Base-by-base conservation (phyloP, 108 stramenopile species). In the Skeletonema marinoi region DNA sequence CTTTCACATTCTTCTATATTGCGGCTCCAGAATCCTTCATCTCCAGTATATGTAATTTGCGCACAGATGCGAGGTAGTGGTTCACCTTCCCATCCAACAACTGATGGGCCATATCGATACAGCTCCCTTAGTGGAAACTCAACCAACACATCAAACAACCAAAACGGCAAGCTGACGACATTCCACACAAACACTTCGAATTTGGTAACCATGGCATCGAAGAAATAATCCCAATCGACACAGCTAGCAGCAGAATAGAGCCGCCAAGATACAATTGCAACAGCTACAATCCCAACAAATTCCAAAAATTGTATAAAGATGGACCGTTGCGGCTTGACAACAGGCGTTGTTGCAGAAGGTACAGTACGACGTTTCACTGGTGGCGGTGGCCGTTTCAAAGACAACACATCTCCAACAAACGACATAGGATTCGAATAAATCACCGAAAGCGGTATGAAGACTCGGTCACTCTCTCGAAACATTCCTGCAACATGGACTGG, bases 1-100 rank as follows among this genome's bases (percentile, higher is more conserved):
- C 63, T 36, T 16, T 86, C 68, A 58, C 88, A 89, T 63, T 89
- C 87, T 19, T 81, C 83, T n/a, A 85, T 61, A 60, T 91, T 86
- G 48, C 86, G 85, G 11, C 30, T 66, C 90, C 90, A 91, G 59
- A 89, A 89, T 4, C 60, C 74, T 31, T 78, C 77, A 36, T 88
- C 90, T 19, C 86, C 90, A 68, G 81, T 74, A 36, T 91, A 73
- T 13, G 85, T 85, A 4, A 89, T 66, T 7, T 81, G 87, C 21
- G 83, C 64, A 54, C 88, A 91, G 68, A 91, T 85, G 0, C 67
- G 61, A 4, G 81, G 62, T 16, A 89, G 63, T 19, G 85, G 50
- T 46, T 74, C 78, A 21, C 88, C 86, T 65, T 91, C 90, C 90
- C 90, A 91, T 29, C 88, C 86, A 8, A 84, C 36, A 17, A 83